Evolutionary conservation across 768 basidiomycete genomes (phyloP), one percentile per base, ranked within the genome.

Genomic region (Tylopilus felleus): DNA sequence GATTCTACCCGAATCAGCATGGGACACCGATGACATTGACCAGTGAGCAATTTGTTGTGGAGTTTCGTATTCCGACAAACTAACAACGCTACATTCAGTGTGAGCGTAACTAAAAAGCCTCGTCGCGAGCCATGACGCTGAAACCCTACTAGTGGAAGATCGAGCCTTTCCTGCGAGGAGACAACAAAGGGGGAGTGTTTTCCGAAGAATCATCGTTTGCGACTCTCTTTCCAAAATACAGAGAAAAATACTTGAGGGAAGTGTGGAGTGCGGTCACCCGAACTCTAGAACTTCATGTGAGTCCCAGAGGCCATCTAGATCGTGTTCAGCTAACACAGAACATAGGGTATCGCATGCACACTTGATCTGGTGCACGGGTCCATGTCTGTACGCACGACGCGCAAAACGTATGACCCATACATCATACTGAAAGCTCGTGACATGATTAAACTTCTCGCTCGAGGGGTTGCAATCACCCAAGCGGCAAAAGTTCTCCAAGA

Each of bases 21-120:
- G 96, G 96, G 96, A 98, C 67, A 98, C 95, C 41, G 95, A 98
- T 70, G 96, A 97, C 63, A 93, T 98, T 72, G 91, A 98, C 79
- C 95, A 97, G 93, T 96, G 69, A 85, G 93, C 70, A 22, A n/a
- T 41, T 27, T 47, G 47, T 40, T 27, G 22, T 58, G 28, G 44
- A 40, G 41, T 36, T 47, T 56, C 33, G 49, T 36, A 22, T 44
- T 5, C 13, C 33, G 16, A 47, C 39, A 47, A 35, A 52, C 51
- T 51, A 28, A 47, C 36, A n/a, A 46, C 12, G 13, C 9, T 21
- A 21, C 44, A 46, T 49, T 47, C 6, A 83, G 80, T 68, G 82
- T 83, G 73, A 73, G 80, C 40, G 12, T 49, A 28, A 22, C 25
- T 44, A 33, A 2, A 21, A 22, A 23, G 33, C 21, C 29, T 25